Conservation (phyloP, 176 grass and related monocot species). For the Carex pumila region DNA sequence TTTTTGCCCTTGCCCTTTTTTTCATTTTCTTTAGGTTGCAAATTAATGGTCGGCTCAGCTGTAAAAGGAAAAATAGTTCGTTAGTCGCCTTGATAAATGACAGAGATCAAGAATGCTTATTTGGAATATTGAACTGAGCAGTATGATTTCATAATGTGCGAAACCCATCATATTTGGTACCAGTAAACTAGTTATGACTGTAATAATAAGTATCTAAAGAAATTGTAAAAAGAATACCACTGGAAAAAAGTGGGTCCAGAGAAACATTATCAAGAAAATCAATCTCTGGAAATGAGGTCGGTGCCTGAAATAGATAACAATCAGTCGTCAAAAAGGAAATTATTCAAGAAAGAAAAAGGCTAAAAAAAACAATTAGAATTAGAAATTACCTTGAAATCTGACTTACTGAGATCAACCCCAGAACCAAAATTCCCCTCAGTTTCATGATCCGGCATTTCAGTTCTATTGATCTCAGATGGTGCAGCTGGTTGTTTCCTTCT, state of each 20-base stretch:
- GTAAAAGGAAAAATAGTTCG: background rate
- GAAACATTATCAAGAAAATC: slow-evolving; percentile 7
- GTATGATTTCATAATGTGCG: background rate
- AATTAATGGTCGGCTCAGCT: background rate
- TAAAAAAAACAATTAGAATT: background rate
- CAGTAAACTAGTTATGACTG: background rate
- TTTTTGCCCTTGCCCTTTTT: background rate
- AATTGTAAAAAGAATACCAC: background rate
- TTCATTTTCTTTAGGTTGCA: background rate
- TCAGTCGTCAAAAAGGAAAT: background rate
- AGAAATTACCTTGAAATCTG: background rate
- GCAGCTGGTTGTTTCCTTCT: background rate
- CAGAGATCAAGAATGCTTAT: background rate
- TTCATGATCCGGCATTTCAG: background rate
- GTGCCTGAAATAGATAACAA: background rate
- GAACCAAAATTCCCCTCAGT: background rate
- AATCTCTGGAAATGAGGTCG: background rate
- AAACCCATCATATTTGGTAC: background rate
- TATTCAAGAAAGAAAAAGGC: background rate
- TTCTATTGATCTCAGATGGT: background rate
- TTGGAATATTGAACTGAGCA: background rate
- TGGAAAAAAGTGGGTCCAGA: background rate
- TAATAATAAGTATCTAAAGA: background rate
- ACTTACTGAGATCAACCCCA: background rate
- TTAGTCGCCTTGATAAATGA: background rate